A percentile compares a stretch with the other conserved stretches of the same genome.
phyloP scores from a whole-genome alignment of 805 yeast genomes.

The Clavispora vitiphila region DNA sequence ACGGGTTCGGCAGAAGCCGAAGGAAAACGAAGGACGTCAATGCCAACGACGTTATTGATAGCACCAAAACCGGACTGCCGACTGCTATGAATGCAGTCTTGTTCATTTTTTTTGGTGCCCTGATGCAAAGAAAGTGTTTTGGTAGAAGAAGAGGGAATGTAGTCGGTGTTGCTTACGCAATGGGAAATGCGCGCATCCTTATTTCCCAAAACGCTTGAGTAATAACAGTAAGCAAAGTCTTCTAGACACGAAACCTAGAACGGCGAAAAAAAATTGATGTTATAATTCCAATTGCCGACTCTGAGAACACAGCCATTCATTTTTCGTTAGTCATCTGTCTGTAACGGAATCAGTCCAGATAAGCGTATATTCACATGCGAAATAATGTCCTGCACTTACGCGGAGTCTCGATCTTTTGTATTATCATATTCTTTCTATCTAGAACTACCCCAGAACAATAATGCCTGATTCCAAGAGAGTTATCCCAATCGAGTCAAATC shows the following conservation, averaged over 20 bases:
- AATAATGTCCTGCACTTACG: background rate
- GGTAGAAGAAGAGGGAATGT: background rate
- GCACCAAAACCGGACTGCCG: background rate
- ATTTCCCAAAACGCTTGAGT: background rate
- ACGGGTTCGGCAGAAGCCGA: background rate
- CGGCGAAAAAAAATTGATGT: too few relatives aligned
- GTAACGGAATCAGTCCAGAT: too few relatives aligned
- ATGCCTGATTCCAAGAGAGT: constrained; percentile 33
- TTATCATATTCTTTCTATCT: too few relatives aligned
- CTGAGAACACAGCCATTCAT: too few relatives aligned
- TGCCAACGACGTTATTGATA: background rate
- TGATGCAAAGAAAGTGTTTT: background rate
- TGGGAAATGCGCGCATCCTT: background rate
- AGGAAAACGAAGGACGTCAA: background rate
- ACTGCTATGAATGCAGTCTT: background rate
- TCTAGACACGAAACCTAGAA: background rate
- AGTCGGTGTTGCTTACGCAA: background rate
- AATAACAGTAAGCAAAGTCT: background rate
- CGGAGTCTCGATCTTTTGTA: background rate
- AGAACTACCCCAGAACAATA: background rate
- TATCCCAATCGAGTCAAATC: constrained; percentile 88
- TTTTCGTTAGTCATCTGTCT: too few relatives aligned
- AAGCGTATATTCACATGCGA: too few relatives aligned
- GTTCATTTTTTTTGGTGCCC: background rate
- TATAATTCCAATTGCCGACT: too few relatives aligned